Evolutionary conservation across 2,329 filamentous ascomycete genomes (phyloP).

Genomic region (Claviceps pusilla): DNA sequence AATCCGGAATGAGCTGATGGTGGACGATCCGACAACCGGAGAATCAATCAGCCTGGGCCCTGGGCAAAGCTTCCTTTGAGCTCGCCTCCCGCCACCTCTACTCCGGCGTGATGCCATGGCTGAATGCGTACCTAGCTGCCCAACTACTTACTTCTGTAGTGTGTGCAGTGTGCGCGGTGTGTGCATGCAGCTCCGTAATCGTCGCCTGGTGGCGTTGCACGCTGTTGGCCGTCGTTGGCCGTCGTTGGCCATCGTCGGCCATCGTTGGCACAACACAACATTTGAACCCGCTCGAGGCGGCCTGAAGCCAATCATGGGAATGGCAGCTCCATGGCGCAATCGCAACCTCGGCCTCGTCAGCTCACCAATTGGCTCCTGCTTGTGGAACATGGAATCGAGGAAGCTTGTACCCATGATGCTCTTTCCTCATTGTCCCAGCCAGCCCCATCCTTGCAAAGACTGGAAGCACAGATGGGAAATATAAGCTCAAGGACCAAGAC

Average conservation of each 20-base stretch:
- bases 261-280: background rate
- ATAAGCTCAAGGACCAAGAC: background rate
- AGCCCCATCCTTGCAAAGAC: too few relatives aligned
- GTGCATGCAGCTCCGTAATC: background rate
- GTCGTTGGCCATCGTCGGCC: background rate
- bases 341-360: background rate
- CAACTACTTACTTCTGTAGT: too few relatives aligned
- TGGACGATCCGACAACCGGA: too few relatives aligned
- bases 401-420: background rate
- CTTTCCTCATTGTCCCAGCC: background rate
- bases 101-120: background rate
- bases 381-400: background rate
- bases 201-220: conserved; percentile 2
- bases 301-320: conserved; percentile 4
- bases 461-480: background rate
- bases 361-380: background rate
- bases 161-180: background rate
- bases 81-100: too few relatives aligned
- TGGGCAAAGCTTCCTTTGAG: too few relatives aligned
- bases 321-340: conserved; percentile 4
- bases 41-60: too few relatives aligned
- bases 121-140: background rate
- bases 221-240: background rate
- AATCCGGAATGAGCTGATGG: too few relatives aligned
- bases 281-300: background rate